A percentile compares a stretch with the other conserved stretches of the same genome.
Evolutionary conservation across 2,329 filamentous ascomycete genomes (phyloP).

Genomic region (Albifimbria verrucaria): DNA sequence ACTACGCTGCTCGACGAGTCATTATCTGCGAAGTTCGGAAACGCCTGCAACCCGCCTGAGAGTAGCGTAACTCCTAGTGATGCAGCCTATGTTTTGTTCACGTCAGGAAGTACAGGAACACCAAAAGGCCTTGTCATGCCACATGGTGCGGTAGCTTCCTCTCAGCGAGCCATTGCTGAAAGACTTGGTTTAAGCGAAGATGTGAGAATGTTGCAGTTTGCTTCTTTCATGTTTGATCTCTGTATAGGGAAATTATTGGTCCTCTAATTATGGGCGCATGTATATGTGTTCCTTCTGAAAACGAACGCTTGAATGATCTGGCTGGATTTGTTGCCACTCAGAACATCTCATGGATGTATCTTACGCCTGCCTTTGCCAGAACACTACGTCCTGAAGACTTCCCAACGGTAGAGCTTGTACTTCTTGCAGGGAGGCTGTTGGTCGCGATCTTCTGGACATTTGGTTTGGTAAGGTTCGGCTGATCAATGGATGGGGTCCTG

Average conservation of each 20-base stretch:
- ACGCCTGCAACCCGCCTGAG: too few species aligned
- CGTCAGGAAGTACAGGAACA: slow-evolving; percentile 12
- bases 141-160: slow-evolving; percentile 6
- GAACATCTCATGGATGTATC: slow-evolving; percentile 17
- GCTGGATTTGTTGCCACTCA: too few species aligned
- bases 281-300: slow-evolving; percentile 18
- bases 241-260: slow-evolving; percentile 10
- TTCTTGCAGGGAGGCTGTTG: slow-evolving; percentile 17
- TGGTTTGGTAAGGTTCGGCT: slow-evolving; percentile 11
- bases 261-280: slow-evolving; percentile 13
- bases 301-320: slow-evolving; percentile 12
- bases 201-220: slow-evolving; percentile 8
- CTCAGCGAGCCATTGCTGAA: background rate
- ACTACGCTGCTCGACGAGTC: too few species aligned
- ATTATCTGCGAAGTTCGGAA: too few species aligned
- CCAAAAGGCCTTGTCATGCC: slow-evolving; percentile 15
- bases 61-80: background rate
- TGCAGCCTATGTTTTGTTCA: slow-evolving; percentile 12
- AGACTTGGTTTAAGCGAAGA: background rate
- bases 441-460: slow-evolving; percentile 7
- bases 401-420: slow-evolving; percentile 7
- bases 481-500: slow-evolving; percentile 10
- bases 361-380: slow-evolving; percentile 18
- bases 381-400: slow-evolving; percentile 11
- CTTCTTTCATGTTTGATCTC: slow-evolving; percentile 10